Conservation (phyloP, 306 rosid genomes). For the Begonia fuchsioides region DNA sequence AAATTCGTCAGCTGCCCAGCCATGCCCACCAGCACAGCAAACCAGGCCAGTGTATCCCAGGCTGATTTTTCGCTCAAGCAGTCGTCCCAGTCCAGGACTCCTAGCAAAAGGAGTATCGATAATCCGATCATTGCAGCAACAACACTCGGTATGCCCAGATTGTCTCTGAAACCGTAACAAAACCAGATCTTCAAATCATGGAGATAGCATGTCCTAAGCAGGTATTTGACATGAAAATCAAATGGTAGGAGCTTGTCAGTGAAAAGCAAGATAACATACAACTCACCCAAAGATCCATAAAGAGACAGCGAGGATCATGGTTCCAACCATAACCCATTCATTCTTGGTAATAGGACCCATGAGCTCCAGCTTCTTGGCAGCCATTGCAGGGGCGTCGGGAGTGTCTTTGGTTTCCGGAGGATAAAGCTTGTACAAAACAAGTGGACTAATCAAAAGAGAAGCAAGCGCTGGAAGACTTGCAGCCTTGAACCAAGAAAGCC, state of each 20-base stretch:
- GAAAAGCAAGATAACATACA: background rate
- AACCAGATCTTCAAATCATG: too few relatives aligned
- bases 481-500: conserved; percentile 90
- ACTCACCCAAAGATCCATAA: conserved; percentile 92
- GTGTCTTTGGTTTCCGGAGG: conserved; percentile 96
- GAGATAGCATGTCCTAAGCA: too few relatives aligned
- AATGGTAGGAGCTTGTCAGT: background rate
- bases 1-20: conserved; percentile 84
- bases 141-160: conserved; percentile 59
- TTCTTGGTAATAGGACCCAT: conserved; percentile 77
- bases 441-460: conserved; percentile 65
- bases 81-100: conserved; percentile 91
- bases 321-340: conserved; percentile 77
- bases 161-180: conserved; percentile 27
- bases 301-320: conserved; percentile 94
- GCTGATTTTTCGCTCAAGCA: conserved; percentile 89
- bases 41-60: conserved; percentile 98
- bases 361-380: conserved; percentile 57
- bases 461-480: conserved; percentile 72
- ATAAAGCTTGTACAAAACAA: conserved; percentile 58
- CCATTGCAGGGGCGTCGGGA: conserved; percentile 93
- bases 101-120: conserved; percentile 60
- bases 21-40: conserved; percentile 87
- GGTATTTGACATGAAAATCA: too few relatives aligned
- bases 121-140: conserved; percentile 94